These are phyloP conservation scores for Liquidambar formosana DNA, from an alignment of 164 flowering plant genomes.

Conservation along the genomic window DNA sequence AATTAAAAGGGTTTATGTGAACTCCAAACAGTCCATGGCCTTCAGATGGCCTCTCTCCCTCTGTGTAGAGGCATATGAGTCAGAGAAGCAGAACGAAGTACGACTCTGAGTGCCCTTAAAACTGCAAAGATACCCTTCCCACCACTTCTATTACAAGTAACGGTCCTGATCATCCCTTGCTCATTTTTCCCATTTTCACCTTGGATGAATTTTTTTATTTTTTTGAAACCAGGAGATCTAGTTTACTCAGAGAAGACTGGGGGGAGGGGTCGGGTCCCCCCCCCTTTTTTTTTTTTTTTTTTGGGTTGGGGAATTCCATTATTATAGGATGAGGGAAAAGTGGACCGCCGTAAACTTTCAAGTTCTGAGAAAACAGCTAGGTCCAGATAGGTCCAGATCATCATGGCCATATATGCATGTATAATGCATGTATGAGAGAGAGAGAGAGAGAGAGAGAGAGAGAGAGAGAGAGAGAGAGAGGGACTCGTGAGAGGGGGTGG, in stretches of 20 bases:
- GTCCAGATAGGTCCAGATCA: slow-evolving; percentile 10
- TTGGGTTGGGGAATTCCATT: background rate
- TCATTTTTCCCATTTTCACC: background rate
- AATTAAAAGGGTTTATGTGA: no score
- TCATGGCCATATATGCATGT: background rate
- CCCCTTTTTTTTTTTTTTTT: no score
- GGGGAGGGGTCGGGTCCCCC: background rate
- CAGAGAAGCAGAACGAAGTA: slow-evolving; percentile 8
- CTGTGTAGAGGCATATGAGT: background rate
- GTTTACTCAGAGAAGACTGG: background rate
- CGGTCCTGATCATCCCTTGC: slow-evolving; percentile 1
- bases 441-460: slow-evolving; percentile 9
- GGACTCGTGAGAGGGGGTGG: slow-evolving; percentile 28
- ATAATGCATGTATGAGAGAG: background rate
- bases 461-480: slow-evolving; percentile 6
- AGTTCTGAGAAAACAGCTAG: slow-evolving; percentile 1
- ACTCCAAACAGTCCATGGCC: background rate
- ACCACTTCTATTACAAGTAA: background rate
- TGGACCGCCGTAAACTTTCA: slow-evolving; percentile 1
- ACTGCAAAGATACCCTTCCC: slow-evolving; percentile 8
- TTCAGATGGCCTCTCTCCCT: no score
- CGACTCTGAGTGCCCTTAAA: background rate
- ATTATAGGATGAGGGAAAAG: slow-evolving; percentile 12
- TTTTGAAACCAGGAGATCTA: background rate
- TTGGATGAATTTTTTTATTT: background rate